phyloP scores from a whole-genome alignment of 768 basidiomycete species.

The Pulveroboletus sp. region DNA sequence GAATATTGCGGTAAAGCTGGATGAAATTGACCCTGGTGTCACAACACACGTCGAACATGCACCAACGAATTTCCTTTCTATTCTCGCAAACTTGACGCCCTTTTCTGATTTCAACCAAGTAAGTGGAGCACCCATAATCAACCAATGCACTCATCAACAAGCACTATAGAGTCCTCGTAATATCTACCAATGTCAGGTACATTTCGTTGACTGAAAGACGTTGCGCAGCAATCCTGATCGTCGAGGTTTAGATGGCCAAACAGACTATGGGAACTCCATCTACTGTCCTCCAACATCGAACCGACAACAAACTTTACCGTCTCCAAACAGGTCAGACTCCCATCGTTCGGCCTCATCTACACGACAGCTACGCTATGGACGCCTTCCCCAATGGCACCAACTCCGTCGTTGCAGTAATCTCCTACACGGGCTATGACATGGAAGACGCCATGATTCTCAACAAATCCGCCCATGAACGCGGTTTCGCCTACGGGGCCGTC shows the following conservation, averaged over 20 bases:
- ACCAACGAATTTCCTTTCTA: slow-evolving; percentile 93
- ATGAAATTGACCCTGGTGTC: slow-evolving; percentile 71
- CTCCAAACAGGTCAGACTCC: slow-evolving; percentile 95
- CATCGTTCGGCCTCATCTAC: slow-evolving; percentile 84
- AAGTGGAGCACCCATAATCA: slow-evolving; percentile 17
- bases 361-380: slow-evolving; percentile 97
- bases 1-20: slow-evolving; percentile 90
- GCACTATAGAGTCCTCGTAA: slow-evolving; percentile 71
- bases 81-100: slow-evolving; percentile 95
- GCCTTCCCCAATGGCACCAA: slow-evolving; percentile 98
- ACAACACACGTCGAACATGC: slow-evolving; percentile 92
- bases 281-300: slow-evolving; percentile 84
- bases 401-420: slow-evolving; percentile 98
- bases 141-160: background rate
- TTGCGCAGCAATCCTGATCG: slow-evolving; percentile 4
- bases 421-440: slow-evolving; percentile 99
- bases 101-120: slow-evolving; percentile 99
- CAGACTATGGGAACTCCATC: slow-evolving; percentile 99
- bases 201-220: slow-evolving; percentile 2
- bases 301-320: slow-evolving; percentile 97
- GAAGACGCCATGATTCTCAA: slow-evolving; percentile 99
- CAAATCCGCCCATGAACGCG: slow-evolving; percentile 97
- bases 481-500: slow-evolving; percentile 93
- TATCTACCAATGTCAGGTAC: slow-evolving; percentile 89
- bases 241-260: slow-evolving; percentile 85